Base-by-base conservation (phyloP, 495 filamentous ascomycete species). In the Daldinia vernicosa region DNA sequence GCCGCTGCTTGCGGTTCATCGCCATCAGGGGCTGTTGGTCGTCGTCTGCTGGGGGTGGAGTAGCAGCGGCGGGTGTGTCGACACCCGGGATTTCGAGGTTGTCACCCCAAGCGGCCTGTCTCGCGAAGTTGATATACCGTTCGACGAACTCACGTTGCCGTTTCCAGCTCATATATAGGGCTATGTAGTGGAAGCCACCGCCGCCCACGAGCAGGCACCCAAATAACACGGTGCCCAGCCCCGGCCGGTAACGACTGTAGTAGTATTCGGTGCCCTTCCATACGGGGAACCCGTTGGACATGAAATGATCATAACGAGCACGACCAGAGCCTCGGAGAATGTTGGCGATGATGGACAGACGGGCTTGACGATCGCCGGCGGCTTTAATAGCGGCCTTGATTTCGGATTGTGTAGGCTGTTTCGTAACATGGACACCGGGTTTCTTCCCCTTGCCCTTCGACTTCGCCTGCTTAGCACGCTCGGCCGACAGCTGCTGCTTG, bases 231-330 rank as follows among this genome's bases (percentile, higher is more conserved):
- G 90, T 90, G 19, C 92, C 93, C 9, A 98, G 82, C 11, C 95
- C 95, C 0, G 95, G 95, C 28, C 95, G 88, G 85, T 93, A 97
- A 6, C 95, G 90, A 60, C 85, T 90, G 82, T 98, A 99, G 85
- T 98, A 98, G 84, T 98, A 99, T 59, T 94, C 96, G 17, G 95
- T 98, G 35, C 96, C 95, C 78, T 92, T 92, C 95, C 96, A 99
- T 54, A 87, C 89, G 11, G 95, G 95, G 80, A 99, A 99, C 22
- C 95, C 95, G 80, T 98, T 93, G 74, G 84, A 85, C 60, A 99
- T 83, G 83, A 99, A 99, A 79, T 97, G 89, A 79, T 99, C 94
- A 78, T 99, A 99, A 58, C 96, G 91, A 74, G 92, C 93, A 45
- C 96, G 88, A 22, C 82, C 82, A 2, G 89, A 82, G 1, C 95